A percentile compares a stretch with the other conserved stretches of the same genome.
phyloP scores from a whole-genome alignment of 371 early-diverging fungal genomes.

The Mortierella sp. region DNA sequence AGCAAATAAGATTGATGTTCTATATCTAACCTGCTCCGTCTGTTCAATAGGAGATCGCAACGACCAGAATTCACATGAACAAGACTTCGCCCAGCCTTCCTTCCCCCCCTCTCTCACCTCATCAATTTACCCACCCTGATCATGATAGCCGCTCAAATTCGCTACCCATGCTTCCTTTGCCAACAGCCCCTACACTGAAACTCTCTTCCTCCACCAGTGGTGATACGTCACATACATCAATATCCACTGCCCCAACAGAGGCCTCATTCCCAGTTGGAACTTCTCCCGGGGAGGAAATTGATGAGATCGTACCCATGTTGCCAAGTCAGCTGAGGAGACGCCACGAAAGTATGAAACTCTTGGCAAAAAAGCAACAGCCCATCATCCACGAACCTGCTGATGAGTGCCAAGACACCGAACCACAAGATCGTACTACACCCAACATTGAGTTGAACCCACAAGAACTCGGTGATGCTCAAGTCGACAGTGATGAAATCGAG shows the following conservation, averaged over 20 bases:
- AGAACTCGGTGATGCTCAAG: neutral
- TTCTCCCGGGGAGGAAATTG: neutral
- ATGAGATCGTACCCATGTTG: conserved; percentile 22
- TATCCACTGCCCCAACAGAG: neutral
- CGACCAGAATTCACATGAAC: conserved; percentile 1
- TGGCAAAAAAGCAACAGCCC: conserved; percentile 14
- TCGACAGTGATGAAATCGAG: conserved; percentile 9
- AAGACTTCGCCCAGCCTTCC: conserved; percentile 32
- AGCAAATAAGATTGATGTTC: neutral
- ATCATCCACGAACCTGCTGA: conserved; percentile 3
- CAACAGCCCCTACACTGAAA: neutral
- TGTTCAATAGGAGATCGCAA: conserved; percentile 14
- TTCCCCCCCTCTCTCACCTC: conserved; percentile 52
- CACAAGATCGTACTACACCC: neutral
- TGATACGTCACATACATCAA: neutral
- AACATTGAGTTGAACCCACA: neutral
- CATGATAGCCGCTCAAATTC: conserved; percentile 13
- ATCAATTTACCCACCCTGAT: conserved; percentile 17
- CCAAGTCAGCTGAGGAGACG: conserved; percentile 49
- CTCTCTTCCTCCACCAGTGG: neutral
- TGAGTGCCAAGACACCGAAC: neutral
- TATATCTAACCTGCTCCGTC: neutral
- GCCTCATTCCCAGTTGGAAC: neutral
- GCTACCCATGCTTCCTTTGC: conserved; percentile 15
- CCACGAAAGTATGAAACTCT: conserved; percentile 35